Evolutionary conservation across 257 asterid species (phyloP).

Genomic region (Ocimum tenuiflorum): DNA sequence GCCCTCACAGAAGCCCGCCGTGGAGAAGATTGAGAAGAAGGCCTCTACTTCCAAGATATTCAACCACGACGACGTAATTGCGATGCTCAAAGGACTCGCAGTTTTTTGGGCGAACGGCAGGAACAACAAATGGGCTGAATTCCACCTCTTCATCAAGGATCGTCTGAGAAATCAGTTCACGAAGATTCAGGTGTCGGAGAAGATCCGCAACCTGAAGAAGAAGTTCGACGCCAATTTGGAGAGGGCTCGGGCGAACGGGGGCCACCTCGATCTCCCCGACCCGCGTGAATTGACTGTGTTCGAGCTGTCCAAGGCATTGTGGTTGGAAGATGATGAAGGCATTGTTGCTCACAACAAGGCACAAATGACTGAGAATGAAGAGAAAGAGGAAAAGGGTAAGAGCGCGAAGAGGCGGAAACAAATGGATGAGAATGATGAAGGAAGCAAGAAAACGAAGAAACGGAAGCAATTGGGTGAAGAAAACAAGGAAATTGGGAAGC

Average conservation of each 20-base stretch:
- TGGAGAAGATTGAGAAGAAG: neutral
- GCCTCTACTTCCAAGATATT: neutral
- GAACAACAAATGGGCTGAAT: constrained; percentile 25
- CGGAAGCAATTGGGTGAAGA: constrained; percentile 2
- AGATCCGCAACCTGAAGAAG: constrained; percentile 13
- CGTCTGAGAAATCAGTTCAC: neutral
- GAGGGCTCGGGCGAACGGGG: constrained; percentile 11
- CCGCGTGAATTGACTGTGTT: constrained; percentile 13
- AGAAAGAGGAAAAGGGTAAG: neutral
- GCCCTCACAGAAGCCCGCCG: neutral
- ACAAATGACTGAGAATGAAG: neutral
- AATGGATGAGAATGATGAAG: neutral
- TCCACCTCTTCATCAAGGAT: constrained; percentile 17
- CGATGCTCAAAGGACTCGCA: constrained; percentile 18
- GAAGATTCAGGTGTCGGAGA: constrained; percentile 20
- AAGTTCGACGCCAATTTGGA: constrained; percentile 2
- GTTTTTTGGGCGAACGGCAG: constrained; percentile 23
- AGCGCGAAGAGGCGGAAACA: neutral
- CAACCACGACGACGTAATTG: constrained; percentile 16
- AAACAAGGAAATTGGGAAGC: neutral
- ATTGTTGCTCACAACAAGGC: neutral
- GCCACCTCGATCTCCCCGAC: neutral
- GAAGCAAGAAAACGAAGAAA: neutral
- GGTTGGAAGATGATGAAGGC: constrained; percentile 8
- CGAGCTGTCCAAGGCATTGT: constrained; percentile 14